Percentiles rank a stretch among this genome's conserved stretches.
phyloP scores from a whole-genome alignment of 257 asterid genomes.

The Solanum arcanum region DNA sequence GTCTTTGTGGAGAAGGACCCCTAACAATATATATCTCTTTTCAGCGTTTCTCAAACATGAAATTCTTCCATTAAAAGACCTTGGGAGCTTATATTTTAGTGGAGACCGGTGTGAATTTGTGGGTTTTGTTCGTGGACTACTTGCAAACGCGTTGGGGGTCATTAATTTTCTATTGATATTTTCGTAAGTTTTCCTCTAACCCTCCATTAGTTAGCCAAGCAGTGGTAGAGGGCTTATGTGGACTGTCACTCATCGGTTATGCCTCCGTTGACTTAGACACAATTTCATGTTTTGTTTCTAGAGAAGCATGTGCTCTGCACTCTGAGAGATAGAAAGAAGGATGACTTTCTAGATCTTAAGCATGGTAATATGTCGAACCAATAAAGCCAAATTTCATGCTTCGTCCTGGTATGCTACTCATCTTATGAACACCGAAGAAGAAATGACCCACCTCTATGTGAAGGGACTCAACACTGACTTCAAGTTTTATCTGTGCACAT shows the following conservation, averaged over 20 bases:
- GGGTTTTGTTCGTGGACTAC: too few relatives aligned
- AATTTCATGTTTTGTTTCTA: too few relatives aligned
- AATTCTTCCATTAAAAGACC: too few relatives aligned
- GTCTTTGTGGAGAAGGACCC: too few relatives aligned
- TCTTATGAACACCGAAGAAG: background rate
- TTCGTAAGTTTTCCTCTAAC: too few relatives aligned
- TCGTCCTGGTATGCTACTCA: background rate
- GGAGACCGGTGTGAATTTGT: too few relatives aligned
- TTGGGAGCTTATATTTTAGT: too few relatives aligned
- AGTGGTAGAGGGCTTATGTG: background rate
- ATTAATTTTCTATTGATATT: too few relatives aligned
- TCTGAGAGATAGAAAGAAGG: background rate
- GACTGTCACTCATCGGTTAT: background rate
- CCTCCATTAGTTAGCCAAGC: background rate
- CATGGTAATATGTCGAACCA: background rate
- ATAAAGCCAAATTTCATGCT: background rate
- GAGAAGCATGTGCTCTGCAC: background rate
- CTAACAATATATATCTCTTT: too few relatives aligned
- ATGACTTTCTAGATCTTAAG: background rate
- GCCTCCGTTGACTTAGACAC: background rate
- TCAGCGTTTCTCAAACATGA: too few relatives aligned
- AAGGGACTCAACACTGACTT: background rate
- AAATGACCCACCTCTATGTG: background rate
- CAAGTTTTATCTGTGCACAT: background rate
- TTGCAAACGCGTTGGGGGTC: too few relatives aligned